phyloP scores from a whole-genome alignment of 2,329 filamentous ascomycete genomes.

The Alternaria sp. region DNA sequence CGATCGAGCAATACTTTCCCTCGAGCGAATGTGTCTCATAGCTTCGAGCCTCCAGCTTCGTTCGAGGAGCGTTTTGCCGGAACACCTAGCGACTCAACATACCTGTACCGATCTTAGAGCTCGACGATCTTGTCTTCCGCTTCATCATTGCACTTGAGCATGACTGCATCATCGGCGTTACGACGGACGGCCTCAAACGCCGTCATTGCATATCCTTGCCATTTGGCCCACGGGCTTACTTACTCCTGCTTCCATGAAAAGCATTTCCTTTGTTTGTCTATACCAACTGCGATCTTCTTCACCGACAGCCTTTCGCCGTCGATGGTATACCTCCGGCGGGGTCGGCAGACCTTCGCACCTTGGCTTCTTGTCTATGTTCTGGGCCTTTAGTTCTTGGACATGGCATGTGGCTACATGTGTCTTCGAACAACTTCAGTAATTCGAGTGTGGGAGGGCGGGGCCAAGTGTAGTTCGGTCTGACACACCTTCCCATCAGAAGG shows the following conservation, averaged over 20 bases:
- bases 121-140: constrained; percentile 22
- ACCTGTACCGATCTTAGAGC: constrained; percentile 31
- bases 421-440: constrained; percentile 36
- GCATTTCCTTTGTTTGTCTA: constrained; percentile 43
- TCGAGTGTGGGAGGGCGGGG: constrained; percentile 7
- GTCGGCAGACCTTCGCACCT: constrained; percentile 16
- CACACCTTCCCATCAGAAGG: not conserved
- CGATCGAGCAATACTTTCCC: constrained; percentile 56
- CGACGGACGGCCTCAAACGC: constrained; percentile 30
- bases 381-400: constrained; percentile 28
- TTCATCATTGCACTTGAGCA: constrained; percentile 30
- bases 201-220: constrained; percentile 29
- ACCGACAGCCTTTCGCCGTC: constrained; percentile 18
- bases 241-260: constrained; percentile 32
- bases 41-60: constrained; percentile 46
- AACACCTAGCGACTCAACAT: constrained; percentile 31
- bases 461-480: not conserved
- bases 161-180: constrained; percentile 45
- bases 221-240: constrained; percentile 25
- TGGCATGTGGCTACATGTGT: constrained; percentile 37
- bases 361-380: constrained; percentile 19
- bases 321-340: constrained; percentile 11
- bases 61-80: constrained; percentile 50
- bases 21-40: constrained; percentile 48
- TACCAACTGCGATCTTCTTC: constrained; percentile 27